Evolutionary conservation across 768 basidiomycete species (phyloP), one percentile per base, ranked within the genome.

Genomic region (Suillus americanus): DNA sequence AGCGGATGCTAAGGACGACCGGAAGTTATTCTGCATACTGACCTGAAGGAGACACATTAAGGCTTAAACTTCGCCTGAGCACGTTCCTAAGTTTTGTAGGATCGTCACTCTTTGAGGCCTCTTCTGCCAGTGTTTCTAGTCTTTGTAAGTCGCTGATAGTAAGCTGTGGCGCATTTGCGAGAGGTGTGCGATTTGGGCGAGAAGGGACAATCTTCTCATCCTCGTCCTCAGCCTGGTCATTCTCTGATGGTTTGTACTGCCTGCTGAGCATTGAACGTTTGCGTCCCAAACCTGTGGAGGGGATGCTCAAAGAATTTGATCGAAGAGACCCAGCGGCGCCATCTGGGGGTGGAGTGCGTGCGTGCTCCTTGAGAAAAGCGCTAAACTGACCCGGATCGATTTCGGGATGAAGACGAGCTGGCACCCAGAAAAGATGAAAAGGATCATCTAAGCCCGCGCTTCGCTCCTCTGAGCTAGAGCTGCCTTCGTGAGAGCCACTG

Each of bases 391-490:
- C 91, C 28, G 97, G 97, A 0, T 96, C 97, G 72, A 99, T 92
- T 81, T 99, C 97, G 37, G 97, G 97, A 75, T 99, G 97, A 41
- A 98, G 82, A 64, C 90, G 87, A 18, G 97, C 97, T 61, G 97
- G 97, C 35, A 99, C 95, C 97, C 97, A 99, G 83, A 99, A 99
- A 68, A 98, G 86, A 77, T 94, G 91, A 71, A 89, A 89, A 3
- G 92, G 90, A 79, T 97, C 93, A 70, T 92, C 89, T 45, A 83
- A 75, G 25, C 72, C n/a, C n/a, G 50, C 13, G 9, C 48, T 62
- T 59, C 70, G 75, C 30, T 76, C 77, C 60, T 78, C 77, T 18
- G 77, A 77, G 71, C 72, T 77, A 68, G 76, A 73, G 69, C 72
- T 74, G 63, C 77, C 79, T 68, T 79, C 78, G 65, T 79, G 77